Evolutionary conservation across 2,329 filamentous ascomycete species (phyloP).

Genomic region (Botrytis squamosa): DNA sequence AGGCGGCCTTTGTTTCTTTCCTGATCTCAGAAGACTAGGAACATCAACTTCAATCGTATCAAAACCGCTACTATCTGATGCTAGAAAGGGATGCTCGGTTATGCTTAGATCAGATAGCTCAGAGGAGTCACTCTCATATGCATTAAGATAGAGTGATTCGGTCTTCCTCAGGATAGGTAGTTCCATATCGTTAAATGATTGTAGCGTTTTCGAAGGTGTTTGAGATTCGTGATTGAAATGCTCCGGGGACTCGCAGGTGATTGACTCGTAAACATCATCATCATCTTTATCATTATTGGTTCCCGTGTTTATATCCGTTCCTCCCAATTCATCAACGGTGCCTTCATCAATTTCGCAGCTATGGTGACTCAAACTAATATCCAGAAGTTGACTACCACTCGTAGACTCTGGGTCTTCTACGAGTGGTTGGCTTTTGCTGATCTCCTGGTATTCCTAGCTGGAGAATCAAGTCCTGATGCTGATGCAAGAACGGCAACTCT

Average conservation of each 20-base stretch:
- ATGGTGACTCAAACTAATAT: constrained; percentile 21
- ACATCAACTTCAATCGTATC: constrained; percentile 25
- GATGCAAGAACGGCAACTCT: constrained; percentile 21
- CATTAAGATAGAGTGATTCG: not conserved
- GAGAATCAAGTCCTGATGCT: constrained; percentile 16
- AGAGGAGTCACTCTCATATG: constrained; percentile 14
- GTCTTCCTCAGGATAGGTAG: constrained; percentile 4
- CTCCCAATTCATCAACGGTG: not conserved
- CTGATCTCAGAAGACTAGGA: constrained; percentile 12
- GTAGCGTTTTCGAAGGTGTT: constrained; percentile 17
- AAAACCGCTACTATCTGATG: constrained; percentile 25
- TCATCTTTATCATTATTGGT: constrained; percentile 4
- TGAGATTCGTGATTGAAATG: constrained; percentile 18
- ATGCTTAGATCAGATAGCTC: constrained; percentile 25
- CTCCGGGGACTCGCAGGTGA: not conserved
- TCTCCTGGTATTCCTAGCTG: constrained; percentile 24
- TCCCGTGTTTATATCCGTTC: not conserved
- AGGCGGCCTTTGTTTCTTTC: constrained; percentile 29
- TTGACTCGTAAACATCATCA: constrained; percentile 12
- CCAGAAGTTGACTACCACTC: constrained; percentile 40
- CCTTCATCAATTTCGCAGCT: not conserved
- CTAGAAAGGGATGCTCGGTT: constrained; percentile 25
- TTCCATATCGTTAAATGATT: not conserved
- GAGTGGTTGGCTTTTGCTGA: constrained; percentile 40
- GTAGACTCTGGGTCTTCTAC: constrained; percentile 37